phyloP scores from a whole-genome alignment of 495 filamentous ascomycete species.

The Gamarada debralockiae region DNA sequence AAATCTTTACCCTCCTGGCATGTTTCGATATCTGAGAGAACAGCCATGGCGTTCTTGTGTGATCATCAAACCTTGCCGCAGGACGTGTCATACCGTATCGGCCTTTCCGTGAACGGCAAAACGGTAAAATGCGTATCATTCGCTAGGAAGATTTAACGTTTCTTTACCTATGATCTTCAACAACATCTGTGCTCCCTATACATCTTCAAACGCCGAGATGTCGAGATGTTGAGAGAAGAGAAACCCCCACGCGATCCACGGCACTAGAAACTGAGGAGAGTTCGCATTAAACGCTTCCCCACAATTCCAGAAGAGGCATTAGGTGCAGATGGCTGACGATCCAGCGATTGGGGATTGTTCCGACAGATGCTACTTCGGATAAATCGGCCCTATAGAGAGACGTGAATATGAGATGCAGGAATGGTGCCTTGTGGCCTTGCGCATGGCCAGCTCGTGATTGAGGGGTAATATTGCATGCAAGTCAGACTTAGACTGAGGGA shows the following conservation, averaged over 20 bases:
- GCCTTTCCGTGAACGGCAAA: too few relatives aligned
- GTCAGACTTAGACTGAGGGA: background rate
- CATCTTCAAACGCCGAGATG: too few relatives aligned
- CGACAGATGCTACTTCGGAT: constrained; percentile 8
- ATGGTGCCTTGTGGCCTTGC: background rate
- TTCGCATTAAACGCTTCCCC: background rate
- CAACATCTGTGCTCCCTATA: too few relatives aligned
- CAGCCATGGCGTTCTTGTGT: too few relatives aligned
- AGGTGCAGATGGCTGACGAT: constrained; percentile 8
- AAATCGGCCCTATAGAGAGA: constrained; percentile 6
- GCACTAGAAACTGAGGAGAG: background rate
- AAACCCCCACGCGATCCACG: constrained; percentile 5
- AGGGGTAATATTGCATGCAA: background rate
- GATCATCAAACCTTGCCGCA: too few relatives aligned
- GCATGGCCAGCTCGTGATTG: background rate
- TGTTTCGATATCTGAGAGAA: too few relatives aligned
- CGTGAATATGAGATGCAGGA: constrained; percentile 11
- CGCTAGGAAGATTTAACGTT: too few relatives aligned
- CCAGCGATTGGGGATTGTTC: constrained; percentile 2
- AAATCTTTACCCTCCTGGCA: too few relatives aligned
- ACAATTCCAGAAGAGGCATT: constrained; percentile 5
- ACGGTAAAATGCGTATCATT: too few relatives aligned
- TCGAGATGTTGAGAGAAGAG: background rate
- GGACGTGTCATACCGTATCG: too few relatives aligned
- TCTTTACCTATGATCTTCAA: too few relatives aligned